Conservation (phyloP, 1,284 basidiomycete genomes). For the Pholiota adiposa region DNA sequence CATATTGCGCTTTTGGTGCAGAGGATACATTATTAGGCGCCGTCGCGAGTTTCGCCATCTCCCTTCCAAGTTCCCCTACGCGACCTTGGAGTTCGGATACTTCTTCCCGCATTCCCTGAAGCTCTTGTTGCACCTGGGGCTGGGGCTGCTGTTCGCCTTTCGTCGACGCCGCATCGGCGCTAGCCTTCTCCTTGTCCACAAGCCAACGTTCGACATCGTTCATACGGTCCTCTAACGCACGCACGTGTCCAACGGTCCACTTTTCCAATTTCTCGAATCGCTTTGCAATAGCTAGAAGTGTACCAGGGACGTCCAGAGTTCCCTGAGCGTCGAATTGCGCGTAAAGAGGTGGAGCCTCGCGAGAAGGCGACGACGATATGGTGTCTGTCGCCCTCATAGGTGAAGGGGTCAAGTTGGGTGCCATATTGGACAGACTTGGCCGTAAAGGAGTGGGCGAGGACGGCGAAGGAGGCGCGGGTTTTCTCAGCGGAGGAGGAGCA, state of each 20-base stretch:
- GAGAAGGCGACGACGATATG: conserved; percentile 58
- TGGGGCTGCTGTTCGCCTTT: conserved; percentile 27
- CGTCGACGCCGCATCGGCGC: conserved; percentile 29
- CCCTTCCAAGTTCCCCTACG: conserved; percentile 71
- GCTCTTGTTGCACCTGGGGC: conserved; percentile 38
- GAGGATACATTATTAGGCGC: conserved; percentile 59
- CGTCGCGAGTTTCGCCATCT: conserved; percentile 73
- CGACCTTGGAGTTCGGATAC: conserved; percentile 72
- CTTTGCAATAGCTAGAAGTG: conserved; percentile 67
- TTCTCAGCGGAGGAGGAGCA: conserved; percentile 43
- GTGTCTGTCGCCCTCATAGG: conserved; percentile 53
- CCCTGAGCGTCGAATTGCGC: conserved; percentile 74
- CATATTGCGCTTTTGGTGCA: conserved; percentile 51
- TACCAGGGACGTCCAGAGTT: conserved; percentile 70
- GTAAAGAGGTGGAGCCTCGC: conserved; percentile 68
- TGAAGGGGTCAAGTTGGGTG: conserved; percentile 62
- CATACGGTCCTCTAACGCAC: conserved; percentile 83
- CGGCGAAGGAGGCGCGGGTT: conserved; percentile 51
- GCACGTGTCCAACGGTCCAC: conserved; percentile 82
- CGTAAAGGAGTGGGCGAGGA: conserved; percentile 62
- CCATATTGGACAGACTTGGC: conserved; percentile 49
- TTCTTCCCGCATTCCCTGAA: conserved; percentile 65
- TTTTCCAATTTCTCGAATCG: conserved; percentile 86
- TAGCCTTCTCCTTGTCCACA: conserved; percentile 72
- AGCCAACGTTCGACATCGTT: conserved; percentile 83